A percentile compares a stretch with the other conserved stretches of the same genome.
These are phyloP conservation scores for Stachybotrys elegans DNA, from an alignment of 2,329 filamentous ascomycete genomes.

Conservation along the genomic window DNA sequence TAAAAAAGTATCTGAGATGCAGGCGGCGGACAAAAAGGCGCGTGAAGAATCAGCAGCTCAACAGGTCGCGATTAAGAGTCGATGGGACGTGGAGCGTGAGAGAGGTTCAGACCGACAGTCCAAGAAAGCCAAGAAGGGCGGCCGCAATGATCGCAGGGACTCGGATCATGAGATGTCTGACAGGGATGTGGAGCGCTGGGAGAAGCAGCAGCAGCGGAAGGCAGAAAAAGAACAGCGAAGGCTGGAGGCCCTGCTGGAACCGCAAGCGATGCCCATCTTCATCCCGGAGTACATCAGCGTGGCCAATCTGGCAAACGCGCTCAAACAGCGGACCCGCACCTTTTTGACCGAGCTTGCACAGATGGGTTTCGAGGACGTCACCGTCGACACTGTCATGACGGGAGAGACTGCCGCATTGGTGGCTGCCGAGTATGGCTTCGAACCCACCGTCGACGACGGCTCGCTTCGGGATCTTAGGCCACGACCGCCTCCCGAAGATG, in stretches of 20 bases:
- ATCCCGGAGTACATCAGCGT: slow-evolving; percentile 91
- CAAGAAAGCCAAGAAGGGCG: slow-evolving; percentile 21
- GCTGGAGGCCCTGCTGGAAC: slow-evolving; percentile 11
- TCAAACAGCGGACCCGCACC: slow-evolving; percentile 64
- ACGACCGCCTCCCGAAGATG: slow-evolving; percentile 64
- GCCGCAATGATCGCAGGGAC: too few relatives aligned
- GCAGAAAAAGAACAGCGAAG: slow-evolving; percentile 30
- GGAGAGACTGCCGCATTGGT: slow-evolving; percentile 87
- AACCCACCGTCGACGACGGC: slow-evolving; percentile 68
- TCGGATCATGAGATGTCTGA: too few relatives aligned
- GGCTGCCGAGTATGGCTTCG: slow-evolving; percentile 87
- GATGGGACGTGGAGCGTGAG: slow-evolving; percentile 23
- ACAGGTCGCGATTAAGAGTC: too few relatives aligned
- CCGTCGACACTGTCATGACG: slow-evolving; percentile 79
- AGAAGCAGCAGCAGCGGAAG: slow-evolving; percentile 34
- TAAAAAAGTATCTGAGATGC: slow-evolving; percentile 1
- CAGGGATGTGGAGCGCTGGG: slow-evolving; percentile 27
- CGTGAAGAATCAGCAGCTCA: too few relatives aligned
- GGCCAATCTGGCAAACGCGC: slow-evolving; percentile 69
- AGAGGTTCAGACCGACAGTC: slow-evolving; percentile 9
- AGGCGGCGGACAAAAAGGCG: too few relatives aligned
- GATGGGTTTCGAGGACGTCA: slow-evolving; percentile 84
- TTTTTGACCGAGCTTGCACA: slow-evolving; percentile 75
- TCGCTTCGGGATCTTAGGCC: slow-evolving; percentile 66
- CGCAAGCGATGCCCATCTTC: slow-evolving; percentile 53